Evolutionary conservation across 352 stramenopile genomes (phyloP).

Genomic region (Globisporangium ultimum): DNA sequence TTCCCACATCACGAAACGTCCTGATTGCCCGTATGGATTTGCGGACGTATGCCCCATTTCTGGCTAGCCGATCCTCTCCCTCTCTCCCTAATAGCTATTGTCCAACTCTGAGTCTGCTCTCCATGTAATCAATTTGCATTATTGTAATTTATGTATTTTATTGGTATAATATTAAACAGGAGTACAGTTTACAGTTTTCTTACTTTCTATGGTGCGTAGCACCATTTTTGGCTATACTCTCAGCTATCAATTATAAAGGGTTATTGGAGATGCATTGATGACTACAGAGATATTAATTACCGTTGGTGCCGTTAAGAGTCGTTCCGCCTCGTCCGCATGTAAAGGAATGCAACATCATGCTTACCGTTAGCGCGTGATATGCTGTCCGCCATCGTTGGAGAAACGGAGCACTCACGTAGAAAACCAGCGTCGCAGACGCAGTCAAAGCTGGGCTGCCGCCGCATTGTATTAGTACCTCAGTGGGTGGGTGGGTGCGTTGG

Average conservation of each 20-base stretch:
- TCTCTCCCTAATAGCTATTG: not conserved
- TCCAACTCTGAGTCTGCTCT: too few relatives aligned
- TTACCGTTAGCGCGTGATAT: not conserved
- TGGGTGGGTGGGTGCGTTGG: not conserved
- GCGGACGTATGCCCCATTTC: not conserved
- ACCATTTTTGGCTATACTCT: too few relatives aligned
- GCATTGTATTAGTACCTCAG: not conserved
- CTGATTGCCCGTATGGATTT: not conserved
- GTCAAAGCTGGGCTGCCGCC: not conserved
- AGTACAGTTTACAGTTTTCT: too few relatives aligned
- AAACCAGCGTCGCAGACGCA: not conserved
- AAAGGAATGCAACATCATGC: not conserved
- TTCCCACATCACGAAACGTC: not conserved
- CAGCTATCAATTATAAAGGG: too few relatives aligned
- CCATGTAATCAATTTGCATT: too few relatives aligned
- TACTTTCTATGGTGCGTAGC: too few relatives aligned
- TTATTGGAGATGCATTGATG: too few relatives aligned
- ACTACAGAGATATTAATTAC: too few relatives aligned
- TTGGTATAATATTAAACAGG: too few relatives aligned
- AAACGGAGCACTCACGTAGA: too few relatives aligned
- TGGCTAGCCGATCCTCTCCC: not conserved
- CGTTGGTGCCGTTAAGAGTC: not conserved
- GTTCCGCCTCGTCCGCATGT: not conserved
- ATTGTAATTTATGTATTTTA: too few relatives aligned
- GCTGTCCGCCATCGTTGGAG: too few relatives aligned